Evolutionary conservation across 768 basidiomycete species (phyloP), one percentile per base, ranked within the genome.

Genomic region (Suillus sp.): DNA sequence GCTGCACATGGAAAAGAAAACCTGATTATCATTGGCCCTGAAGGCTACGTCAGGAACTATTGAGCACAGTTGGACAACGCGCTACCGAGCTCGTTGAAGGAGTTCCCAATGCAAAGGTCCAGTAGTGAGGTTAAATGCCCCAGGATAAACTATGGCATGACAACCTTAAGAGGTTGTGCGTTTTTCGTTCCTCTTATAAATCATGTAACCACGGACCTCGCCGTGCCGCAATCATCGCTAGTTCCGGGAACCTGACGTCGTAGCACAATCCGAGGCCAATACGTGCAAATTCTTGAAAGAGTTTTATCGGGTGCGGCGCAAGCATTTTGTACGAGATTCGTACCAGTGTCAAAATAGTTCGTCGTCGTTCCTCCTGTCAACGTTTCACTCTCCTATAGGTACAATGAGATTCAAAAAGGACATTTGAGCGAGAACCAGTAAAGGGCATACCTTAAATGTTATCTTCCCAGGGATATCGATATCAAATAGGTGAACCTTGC

Each of bases 101-200:
- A 99, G 80, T 68, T 95, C 92, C 97, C 97, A 99, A 74, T 99
- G 95, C 54, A 97, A 78, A 1, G 96, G 96, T 0, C 97, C 97
- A 0, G 97, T 99, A 4, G 95, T 97, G 70, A 86, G 78, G 73
- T 98, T 99, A 84, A 99, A 99, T 16, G 97, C 97, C 13, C 88
- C 87, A 0, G 97, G 97, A 75, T 98, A 98, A 59, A 98, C 84
- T 68, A 97, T 84, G 9, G 92, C 83, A 61, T 96, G 88, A 67
- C 92, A 94, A 1, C 95, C 94, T 94, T 69, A 25, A 62, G 55
- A 34, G 27, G 59, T 25, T 16, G 54, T 64, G 55, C 1, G 55
- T 57, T 38, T 27, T 38, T 57, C 22, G 25, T 27, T 57, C 25
- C 10, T 38, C 9, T 6, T 18, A 27, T 27, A 27, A 38, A 57